Base-by-base conservation (phyloP, 441 rosid species). In the Euphorbia celastroides region DNA sequence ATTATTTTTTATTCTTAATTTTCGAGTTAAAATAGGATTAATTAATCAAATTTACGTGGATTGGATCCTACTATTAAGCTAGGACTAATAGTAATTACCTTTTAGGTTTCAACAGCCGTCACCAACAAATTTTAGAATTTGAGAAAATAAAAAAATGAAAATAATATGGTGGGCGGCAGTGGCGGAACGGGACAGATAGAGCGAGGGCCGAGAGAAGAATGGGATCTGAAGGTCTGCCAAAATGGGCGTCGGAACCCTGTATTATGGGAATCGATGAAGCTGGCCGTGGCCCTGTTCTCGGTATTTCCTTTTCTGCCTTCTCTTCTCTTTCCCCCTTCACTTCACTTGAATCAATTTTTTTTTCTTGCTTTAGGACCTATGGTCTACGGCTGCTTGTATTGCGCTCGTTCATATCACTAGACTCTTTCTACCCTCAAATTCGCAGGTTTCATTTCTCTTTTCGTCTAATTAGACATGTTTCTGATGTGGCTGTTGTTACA, bases 181-280 rank as follows among this genome's bases (percentile, higher is more conserved):
- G n/a, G n/a, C n/a, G n/a, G n/a, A n/a, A n/a, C n/a, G n/a, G n/a
- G n/a, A n/a, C 36, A 52, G 62, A 20, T 41, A 55, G 63, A 55
- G 62, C 11, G 50, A 8, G 38, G 23, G 38, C 7, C 5, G 34
- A 25, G 61, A 31, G 16, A 2, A 60, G n/a, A 57, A 92, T 88
- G 98, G 87, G 69, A 60, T 84, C 81, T 32, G 86, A 83, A 41
- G 5, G 77, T 36, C 61, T 76, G 1, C 84, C 86, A 8, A 68
- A 76, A 63, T 92, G 97, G 98, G 87, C 84, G 8, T 83, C 93
- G 22, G 72, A 65, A 22, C 92, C 93, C 71, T 92, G 98, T 77
- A 78, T 90, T 31, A 90, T 90, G 86, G 98, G 97, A 32, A 92
- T 92, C 77, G 96, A 92, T 65, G 97, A 92, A 81, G 97, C 97